Evolutionary conservation across 1,139 yeast genomes (phyloP).

Genomic region (Hansenula lynferdii): DNA sequence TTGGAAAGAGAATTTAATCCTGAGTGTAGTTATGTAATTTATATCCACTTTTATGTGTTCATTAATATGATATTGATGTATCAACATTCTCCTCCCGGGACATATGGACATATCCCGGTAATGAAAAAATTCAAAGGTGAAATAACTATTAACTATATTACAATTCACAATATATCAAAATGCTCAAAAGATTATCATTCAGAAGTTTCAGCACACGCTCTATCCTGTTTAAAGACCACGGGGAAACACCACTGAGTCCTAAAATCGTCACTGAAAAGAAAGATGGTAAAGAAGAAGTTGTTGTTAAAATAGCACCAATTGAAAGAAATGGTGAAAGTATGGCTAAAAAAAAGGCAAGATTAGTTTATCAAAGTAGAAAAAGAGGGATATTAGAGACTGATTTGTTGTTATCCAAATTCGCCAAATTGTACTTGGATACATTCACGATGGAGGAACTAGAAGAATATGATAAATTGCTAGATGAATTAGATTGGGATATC

Average conservation of each 20-base stretch:
- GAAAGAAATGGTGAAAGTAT: slow-evolving; percentile 70
- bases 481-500: slow-evolving; percentile 97
- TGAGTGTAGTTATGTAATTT: too few relatives aligned
- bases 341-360: slow-evolving; percentile 77
- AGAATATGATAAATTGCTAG: slow-evolving; percentile 81
- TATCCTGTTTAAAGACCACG: background rate
- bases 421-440: slow-evolving; percentile 59
- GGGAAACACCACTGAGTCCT: slow-evolving; percentile 8
- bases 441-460: slow-evolving; percentile 67
- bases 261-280: slow-evolving; percentile 13
- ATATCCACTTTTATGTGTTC: too few relatives aligned
- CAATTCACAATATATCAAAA: background rate
- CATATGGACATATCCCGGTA: too few relatives aligned
- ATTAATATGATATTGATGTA: too few relatives aligned
- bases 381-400: slow-evolving; percentile 96
- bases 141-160: too few relatives aligned
- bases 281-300: slow-evolving; percentile 14
- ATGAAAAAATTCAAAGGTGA: too few relatives aligned
- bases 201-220: slow-evolving; percentile 1
- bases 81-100: too few relatives aligned
- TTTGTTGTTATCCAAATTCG: slow-evolving; percentile 77
- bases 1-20: too few relatives aligned
- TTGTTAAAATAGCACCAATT: slow-evolving; percentile 58
- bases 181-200: background rate
- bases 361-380: slow-evolving; percentile 88